Conservation (phyloP, 2,329 filamentous ascomycete species). For the Pseudogymnoascus verrucosus region DNA sequence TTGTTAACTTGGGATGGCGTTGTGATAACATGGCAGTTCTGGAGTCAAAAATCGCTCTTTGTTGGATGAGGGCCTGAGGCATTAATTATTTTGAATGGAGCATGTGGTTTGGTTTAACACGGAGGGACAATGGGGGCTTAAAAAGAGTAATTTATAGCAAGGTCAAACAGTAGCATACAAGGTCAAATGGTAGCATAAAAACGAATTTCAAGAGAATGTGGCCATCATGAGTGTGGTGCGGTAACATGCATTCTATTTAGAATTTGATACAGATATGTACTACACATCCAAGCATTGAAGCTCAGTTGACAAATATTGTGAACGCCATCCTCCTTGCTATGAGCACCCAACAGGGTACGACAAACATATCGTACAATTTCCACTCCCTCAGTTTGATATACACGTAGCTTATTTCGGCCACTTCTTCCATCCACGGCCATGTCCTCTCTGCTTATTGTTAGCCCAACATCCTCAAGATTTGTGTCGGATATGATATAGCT, state of each 20-base stretch:
- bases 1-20: background rate
- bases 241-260: conserved; percentile 8
- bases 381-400: background rate
- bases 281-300: conserved; percentile 7
- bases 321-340: conserved; percentile 10
- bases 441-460: conserved; percentile 49
- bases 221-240: background rate
- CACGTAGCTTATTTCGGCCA: conserved; percentile 46
- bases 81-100: background rate
- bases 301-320: conserved; percentile 4
- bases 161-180: background rate
- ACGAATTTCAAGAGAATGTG: background rate
- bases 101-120: background rate
- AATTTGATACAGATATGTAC: conserved; percentile 2
- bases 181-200: background rate
- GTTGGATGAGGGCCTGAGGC: conserved; percentile 7
- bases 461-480: conserved; percentile 16
- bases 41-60: background rate
- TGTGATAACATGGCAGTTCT: background rate
- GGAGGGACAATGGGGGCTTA: background rate
- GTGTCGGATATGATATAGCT: conserved; percentile 26
- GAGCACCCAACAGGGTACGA: conserved; percentile 1
- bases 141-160: background rate
- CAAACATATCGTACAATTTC: conserved; percentile 8
- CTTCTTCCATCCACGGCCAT: conserved; percentile 67